Evolutionary conservation across 768 basidiomycete species (phyloP), one percentile per base, ranked within the genome.

Genomic region (Cyclocybe cylindracea): DNA sequence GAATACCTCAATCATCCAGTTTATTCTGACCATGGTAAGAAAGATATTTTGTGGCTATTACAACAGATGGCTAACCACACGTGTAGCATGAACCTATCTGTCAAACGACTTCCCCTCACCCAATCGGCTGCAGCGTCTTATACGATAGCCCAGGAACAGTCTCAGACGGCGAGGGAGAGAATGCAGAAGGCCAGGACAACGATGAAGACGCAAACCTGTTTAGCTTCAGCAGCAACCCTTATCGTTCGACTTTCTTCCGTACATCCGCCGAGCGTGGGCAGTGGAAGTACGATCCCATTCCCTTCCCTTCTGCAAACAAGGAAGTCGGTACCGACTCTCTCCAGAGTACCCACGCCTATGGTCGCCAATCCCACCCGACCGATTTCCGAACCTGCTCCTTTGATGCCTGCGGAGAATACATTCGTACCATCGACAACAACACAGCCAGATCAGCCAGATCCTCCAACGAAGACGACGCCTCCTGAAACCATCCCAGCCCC

Each of bases 211-310:
- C 62, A 29, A 56, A 62, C 32, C 57, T 64, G 50, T 67, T 56
- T 46, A 63, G 60, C 44, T 69, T 70, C 44, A 55, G 62, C n/a
- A 54, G 63, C 36, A 60, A 55, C 32, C 65, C 58, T 13, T 50
- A 53, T 40, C 79, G 77, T 44, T 70, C 75, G 51, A 82, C 82
- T 2, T 83, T 75, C 58, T 84, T 83, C 57, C 70, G 73, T 41
- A 73, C 74, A 9, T 85, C 83, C 37, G n/a, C n/a, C n/a, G n/a
- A n/a, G n/a, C n/a, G n/a, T n/a, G n/a, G n/a, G n/a, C n/a, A n/a
- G n/a, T n/a, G 83, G 83, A 71, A 73, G 55, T 78, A 69, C 50
- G 80, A 83, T 54, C 80, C 79, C 2, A 62, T 76, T 63, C 0
- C 66, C 68, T 9, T 63, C 63, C 3, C 63, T 66, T 36, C 46